phyloP scores from a whole-genome alignment of 2,329 filamentous ascomycete genomes.

The Neurospora sp. region DNA sequence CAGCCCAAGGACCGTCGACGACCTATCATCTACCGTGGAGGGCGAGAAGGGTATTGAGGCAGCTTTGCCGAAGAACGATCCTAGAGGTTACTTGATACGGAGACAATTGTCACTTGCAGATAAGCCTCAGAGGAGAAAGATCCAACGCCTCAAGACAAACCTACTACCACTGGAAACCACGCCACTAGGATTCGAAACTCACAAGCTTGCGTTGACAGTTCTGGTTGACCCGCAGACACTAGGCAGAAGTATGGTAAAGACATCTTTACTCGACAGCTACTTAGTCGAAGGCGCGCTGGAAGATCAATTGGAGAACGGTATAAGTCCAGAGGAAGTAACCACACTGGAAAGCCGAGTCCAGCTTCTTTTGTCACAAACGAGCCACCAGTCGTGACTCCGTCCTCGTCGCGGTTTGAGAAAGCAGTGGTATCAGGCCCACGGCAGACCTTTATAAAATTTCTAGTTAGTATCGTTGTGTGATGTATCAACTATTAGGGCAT shows the following conservation, averaged over 20 bases:
- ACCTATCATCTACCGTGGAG: background rate
- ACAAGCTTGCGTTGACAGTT: conserved; percentile 10
- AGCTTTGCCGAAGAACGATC: conserved; percentile 2
- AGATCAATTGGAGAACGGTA: background rate
- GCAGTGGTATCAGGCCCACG: background rate
- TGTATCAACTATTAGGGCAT: background rate
- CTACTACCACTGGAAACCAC: conserved; percentile 18
- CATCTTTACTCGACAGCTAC: conserved; percentile 8
- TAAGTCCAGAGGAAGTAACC: background rate
- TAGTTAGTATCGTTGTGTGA: background rate
- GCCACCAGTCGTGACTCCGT: background rate
- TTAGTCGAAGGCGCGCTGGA: conserved; percentile 6
- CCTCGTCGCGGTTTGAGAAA: background rate
- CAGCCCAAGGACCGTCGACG: background rate
- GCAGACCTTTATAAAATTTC: background rate
- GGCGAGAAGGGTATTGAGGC: conserved; percentile 6
- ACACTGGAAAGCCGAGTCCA: background rate
- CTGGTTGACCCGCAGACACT: conserved; percentile 1
- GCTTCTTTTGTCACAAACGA: conserved; percentile 1
- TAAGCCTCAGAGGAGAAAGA: conserved; percentile 9
- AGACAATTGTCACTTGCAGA: conserved; percentile 12
- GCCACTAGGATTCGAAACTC: conserved; percentile 7
- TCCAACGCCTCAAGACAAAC: conserved; percentile 15
- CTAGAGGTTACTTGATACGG: conserved; percentile 12
- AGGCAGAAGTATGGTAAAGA: background rate